Evolutionary conservation across 2,329 filamentous ascomycete species (phyloP).

Genomic region (Apiospora hydei): DNA sequence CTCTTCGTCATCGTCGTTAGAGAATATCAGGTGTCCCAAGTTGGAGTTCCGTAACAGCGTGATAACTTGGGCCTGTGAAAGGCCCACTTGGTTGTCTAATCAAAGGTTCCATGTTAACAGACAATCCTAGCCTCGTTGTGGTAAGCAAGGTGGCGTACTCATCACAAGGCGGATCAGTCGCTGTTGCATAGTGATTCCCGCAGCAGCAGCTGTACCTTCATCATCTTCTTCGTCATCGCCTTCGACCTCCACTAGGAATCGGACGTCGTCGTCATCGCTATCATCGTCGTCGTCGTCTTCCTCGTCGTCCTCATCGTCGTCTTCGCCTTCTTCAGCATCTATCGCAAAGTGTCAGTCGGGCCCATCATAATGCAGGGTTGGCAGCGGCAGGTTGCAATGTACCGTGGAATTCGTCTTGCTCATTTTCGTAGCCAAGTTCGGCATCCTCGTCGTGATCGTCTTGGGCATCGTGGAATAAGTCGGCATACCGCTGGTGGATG

Average conservation of each 20-base stretch:
- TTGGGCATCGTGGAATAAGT: constrained; percentile 38
- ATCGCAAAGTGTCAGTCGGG: neutral
- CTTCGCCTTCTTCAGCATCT: constrained; percentile 35
- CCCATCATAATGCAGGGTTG: constrained; percentile 1
- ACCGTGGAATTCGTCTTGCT: constrained; percentile 41
- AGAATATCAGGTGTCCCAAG: constrained; percentile 46
- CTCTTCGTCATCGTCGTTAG: constrained; percentile 43
- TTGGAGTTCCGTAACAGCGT: constrained; percentile 50
- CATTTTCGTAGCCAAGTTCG: constrained; percentile 36
- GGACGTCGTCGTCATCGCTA: constrained; percentile 39
- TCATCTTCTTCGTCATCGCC: constrained; percentile 39
- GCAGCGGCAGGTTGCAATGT: constrained; percentile 12
- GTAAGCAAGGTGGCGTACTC: constrained; percentile 34
- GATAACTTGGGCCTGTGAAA: constrained; percentile 49
- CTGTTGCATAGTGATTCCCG: constrained; percentile 31
- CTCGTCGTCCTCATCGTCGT: constrained; percentile 41
- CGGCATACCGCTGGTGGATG: constrained; percentile 19
- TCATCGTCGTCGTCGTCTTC: constrained; percentile 36
- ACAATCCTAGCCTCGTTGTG: constrained; percentile 35
- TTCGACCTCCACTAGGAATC: constrained; percentile 41
- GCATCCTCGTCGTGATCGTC: constrained; percentile 34
- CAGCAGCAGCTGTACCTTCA: constrained; percentile 33
- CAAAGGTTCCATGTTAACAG: constrained; percentile 38
- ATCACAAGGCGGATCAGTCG: constrained; percentile 40
- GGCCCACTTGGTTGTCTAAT: constrained; percentile 35